Evolutionary conservation across 306 rosid species (phyloP).

Genomic region (Luffa acutangula): DNA sequence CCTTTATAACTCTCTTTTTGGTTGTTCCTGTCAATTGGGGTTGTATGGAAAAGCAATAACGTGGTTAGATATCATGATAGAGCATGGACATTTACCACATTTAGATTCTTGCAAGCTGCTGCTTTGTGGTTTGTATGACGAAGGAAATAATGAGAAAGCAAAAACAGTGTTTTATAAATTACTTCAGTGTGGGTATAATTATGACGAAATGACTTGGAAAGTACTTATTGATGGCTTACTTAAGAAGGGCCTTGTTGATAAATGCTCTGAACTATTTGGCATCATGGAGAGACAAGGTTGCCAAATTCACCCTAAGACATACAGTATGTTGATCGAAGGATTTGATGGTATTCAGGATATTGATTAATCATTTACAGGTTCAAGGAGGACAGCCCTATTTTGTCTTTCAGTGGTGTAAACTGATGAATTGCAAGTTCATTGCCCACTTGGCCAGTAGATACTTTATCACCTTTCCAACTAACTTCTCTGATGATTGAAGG

Average conservation of each 20-base stretch:
- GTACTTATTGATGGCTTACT: slow-evolving; percentile 72
- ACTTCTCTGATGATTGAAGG: slow-evolving; percentile 5
- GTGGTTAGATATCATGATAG: slow-evolving; percentile 52
- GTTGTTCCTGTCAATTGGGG: slow-evolving; percentile 46
- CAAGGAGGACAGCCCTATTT: not conserved
- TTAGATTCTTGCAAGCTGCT: slow-evolving; percentile 57
- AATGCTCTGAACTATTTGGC: slow-evolving; percentile 50
- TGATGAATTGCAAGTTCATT: slow-evolving; percentile 9
- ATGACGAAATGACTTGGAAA: slow-evolving; percentile 79
- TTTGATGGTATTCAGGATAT: slow-evolving; percentile 19
- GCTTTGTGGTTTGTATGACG: slow-evolving; percentile 52
- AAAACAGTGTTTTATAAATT: slow-evolving; percentile 37
- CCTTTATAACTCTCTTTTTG: slow-evolving; percentile 47
- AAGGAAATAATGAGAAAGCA: slow-evolving; percentile 51
- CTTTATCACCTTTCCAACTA: not conserved
- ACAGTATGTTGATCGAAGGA: slow-evolving; percentile 50
- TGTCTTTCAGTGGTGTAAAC: not conserved
- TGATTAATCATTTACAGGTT: not conserved
- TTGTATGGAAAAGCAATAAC: slow-evolving; percentile 43
- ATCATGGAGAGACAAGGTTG: slow-evolving; percentile 58
- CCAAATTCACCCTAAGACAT: slow-evolving; percentile 59
- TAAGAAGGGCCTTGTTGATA: slow-evolving; percentile 40
- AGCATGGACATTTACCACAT: slow-evolving; percentile 49
- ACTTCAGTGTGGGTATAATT: slow-evolving; percentile 46
- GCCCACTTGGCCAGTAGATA: slow-evolving; percentile 6